Evolutionary conservation across 495 filamentous ascomycete genomes (phyloP).

Genomic region (Neurospora sp.): DNA sequence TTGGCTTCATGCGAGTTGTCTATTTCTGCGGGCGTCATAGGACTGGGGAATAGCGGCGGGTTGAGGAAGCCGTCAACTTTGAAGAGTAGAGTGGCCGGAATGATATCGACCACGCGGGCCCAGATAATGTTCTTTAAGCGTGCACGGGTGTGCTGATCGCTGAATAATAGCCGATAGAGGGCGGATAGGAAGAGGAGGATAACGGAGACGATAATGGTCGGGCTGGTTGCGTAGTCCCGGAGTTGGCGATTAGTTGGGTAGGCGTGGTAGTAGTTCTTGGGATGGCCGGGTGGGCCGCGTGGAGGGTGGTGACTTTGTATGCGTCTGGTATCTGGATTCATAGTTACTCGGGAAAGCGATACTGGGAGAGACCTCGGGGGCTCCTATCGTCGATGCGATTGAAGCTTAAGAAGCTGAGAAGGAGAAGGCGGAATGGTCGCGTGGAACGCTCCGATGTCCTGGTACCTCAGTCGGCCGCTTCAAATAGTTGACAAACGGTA

Average conservation of each 20-base stretch:
- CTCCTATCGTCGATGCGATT: not conserved
- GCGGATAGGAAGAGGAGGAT: constrained; percentile 30
- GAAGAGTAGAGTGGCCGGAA: constrained; percentile 50
- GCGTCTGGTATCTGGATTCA: constrained; percentile 21
- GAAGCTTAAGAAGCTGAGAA: not conserved
- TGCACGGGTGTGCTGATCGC: not conserved
- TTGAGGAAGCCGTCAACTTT: constrained; percentile 43
- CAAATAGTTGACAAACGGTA: not conserved
- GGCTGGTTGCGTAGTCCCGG: constrained; percentile 22
- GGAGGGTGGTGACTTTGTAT: constrained; percentile 15
- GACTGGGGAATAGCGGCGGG: constrained; percentile 22
- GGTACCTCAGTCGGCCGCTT: not conserved
- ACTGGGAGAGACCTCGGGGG: not conserved
- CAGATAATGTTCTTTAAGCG: constrained; percentile 39
- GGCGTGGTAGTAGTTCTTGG: constrained; percentile 8
- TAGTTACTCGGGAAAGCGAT: constrained; percentile 4
- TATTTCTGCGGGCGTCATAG: constrained; percentile 12
- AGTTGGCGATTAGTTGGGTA: constrained; percentile 13
- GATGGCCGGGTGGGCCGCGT: constrained; percentile 11
- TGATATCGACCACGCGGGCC: constrained; percentile 52
- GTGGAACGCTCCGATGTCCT: not conserved
- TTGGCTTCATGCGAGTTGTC: constrained; percentile 43
- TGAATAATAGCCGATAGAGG: constrained; percentile 27
- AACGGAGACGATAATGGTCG: constrained; percentile 27
- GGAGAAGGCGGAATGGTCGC: not conserved